Percentiles rank a stretch among this genome's conserved stretches.
Conservation (phyloP, 352 stramenopile species). For the Pythium volutum region DNA sequence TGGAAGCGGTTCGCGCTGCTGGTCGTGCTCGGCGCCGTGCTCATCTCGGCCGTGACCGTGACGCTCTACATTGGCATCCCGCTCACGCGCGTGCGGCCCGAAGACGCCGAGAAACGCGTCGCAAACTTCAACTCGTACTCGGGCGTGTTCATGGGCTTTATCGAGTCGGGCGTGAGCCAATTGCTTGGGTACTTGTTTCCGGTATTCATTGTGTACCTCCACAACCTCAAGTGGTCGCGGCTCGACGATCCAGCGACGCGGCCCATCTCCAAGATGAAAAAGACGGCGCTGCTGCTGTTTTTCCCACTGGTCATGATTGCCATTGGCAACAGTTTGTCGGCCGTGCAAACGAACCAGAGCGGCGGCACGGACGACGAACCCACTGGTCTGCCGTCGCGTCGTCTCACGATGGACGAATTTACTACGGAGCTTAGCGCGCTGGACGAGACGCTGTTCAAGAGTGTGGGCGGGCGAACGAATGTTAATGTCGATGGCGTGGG, state of each 20-base stretch:
- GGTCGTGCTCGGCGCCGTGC: conserved; percentile 36
- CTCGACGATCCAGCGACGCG: conserved; percentile 43
- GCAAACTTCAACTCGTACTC: conserved; percentile 52
- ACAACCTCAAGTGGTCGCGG: conserved; percentile 57
- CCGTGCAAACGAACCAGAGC: conserved; percentile 59
- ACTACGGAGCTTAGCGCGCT: too few relatives aligned
- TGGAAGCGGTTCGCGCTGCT: conserved; percentile 56
- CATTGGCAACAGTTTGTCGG: conserved; percentile 46
- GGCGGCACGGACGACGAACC: neutral
- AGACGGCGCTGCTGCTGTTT: conserved; percentile 54
- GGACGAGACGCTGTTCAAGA: conserved; percentile 4
- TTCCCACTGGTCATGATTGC: conserved; percentile 55
- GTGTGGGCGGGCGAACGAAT: neutral
- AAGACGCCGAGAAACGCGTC: conserved; percentile 28
- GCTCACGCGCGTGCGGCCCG: conserved; percentile 23
- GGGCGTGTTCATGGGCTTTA: conserved; percentile 60
- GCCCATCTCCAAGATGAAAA: conserved; percentile 52
- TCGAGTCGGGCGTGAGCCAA: conserved; percentile 46
- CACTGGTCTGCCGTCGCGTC: too few relatives aligned
- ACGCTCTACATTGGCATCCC: conserved; percentile 41
- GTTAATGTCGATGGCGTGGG: neutral
- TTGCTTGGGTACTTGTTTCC: conserved; percentile 51
- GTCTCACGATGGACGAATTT: too few relatives aligned
- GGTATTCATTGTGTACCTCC: conserved; percentile 59
- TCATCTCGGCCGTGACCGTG: conserved; percentile 39